phyloP scores from a whole-genome alignment of 352 stramenopile genomes.

The Pythium chondricola region DNA sequence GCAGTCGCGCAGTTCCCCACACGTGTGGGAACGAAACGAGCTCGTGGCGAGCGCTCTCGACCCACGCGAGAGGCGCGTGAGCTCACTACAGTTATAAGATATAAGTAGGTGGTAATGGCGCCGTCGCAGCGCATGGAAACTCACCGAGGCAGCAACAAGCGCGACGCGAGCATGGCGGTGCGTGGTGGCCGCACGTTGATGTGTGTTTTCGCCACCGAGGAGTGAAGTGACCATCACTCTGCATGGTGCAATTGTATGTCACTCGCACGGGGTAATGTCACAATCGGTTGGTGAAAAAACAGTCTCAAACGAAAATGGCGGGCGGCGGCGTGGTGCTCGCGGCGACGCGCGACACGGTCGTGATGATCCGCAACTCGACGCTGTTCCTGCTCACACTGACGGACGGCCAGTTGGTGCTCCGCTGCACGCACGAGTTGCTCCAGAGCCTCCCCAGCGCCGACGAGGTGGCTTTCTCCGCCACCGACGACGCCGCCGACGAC shows the following conservation, averaged over 20 bases:
- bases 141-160: slow-evolving; percentile 17
- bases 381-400: slow-evolving; percentile 44
- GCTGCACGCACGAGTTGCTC: slow-evolving; percentile 17
- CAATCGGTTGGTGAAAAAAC: slow-evolving; percentile 12
- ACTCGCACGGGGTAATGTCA: slow-evolving; percentile 5
- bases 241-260: background rate
- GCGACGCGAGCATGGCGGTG: slow-evolving; percentile 8
- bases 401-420: slow-evolving; percentile 6
- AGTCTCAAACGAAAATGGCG: slow-evolving; percentile 32
- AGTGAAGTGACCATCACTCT: slow-evolving; percentile 17
- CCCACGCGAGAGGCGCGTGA: slow-evolving; percentile 3
- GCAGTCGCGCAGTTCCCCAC: slow-evolving; percentile 55
- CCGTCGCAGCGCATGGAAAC: background rate
- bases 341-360: slow-evolving; percentile 27
- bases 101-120: background rate
- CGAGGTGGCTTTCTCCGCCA: background rate
- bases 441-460: slow-evolving; percentile 7
- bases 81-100: background rate
- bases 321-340: slow-evolving; percentile 43
- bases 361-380: slow-evolving; percentile 48
- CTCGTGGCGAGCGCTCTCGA: slow-evolving; percentile 16
- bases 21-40: slow-evolving; percentile 69
- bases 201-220: too few species aligned
- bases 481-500: background rate
- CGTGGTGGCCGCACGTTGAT: background rate